phyloP scores from a whole-genome alignment of 148 eudicot species.

The Rhododendron mucronatum region DNA sequence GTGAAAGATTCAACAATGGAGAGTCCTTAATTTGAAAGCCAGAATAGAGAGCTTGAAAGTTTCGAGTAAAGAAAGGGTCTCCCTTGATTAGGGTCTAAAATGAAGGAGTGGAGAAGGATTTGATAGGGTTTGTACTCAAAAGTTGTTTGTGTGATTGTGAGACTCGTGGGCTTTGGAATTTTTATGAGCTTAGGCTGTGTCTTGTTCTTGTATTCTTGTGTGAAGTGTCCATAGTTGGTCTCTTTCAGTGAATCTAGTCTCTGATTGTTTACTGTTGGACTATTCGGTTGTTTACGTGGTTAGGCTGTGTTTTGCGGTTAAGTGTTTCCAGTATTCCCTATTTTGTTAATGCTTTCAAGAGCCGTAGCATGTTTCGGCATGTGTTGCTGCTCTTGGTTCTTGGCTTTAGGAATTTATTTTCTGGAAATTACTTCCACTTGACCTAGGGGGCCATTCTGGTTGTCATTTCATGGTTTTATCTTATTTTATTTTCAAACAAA shows the following conservation, averaged over 20 bases:
- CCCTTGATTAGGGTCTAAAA: neutral
- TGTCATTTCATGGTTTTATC: neutral
- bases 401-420: neutral
- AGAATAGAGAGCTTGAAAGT: neutral
- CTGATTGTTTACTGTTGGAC: neutral
- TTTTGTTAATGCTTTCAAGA: neutral
- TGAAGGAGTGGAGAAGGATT: neutral
- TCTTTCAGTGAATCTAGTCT: neutral
- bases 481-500: neutral
- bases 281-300: neutral
- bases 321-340: neutral
- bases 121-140: neutral
- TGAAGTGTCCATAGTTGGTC: neutral
- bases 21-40: neutral
- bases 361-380: neutral
- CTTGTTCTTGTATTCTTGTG: neutral
- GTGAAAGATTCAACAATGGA: neutral
- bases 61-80: neutral
- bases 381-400: neutral
- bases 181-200: neutral
- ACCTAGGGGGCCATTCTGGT: neutral
- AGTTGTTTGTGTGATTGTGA: conserved; percentile 2
- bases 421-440: neutral
- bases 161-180: neutral
- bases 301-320: neutral